phyloP scores from a whole-genome alignment of 768 basidiomycete genomes.

The Lentinus brumalis region DNA sequence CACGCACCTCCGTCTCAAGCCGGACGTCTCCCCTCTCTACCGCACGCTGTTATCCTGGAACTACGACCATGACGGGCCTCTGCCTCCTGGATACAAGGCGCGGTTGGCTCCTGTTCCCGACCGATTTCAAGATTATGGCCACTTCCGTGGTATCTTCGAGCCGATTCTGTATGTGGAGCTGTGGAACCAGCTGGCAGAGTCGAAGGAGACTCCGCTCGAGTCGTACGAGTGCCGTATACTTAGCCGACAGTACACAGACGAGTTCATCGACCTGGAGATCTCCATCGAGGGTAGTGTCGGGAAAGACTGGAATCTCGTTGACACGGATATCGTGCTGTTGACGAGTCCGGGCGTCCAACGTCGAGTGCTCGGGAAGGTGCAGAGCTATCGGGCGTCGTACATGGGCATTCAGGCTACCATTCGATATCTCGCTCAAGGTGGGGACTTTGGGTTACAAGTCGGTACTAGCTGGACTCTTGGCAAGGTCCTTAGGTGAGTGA shows the following conservation, averaged over 20 bases:
- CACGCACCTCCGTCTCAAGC: conserved; percentile 71
- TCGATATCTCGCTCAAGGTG: conserved; percentile 48
- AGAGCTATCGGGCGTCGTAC: conserved; percentile 43
- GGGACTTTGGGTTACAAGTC: conserved; percentile 64
- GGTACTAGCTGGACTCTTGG: conserved; percentile 71
- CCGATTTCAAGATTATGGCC: conserved; percentile 59
- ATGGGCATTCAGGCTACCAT: conserved; percentile 59
- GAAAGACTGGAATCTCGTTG: conserved; percentile 74
- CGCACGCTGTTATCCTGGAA: conserved; percentile 83
- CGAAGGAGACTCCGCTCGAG: conserved; percentile 66
- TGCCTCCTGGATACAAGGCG: conserved; percentile 55
- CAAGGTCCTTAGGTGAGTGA: conserved; percentile 79
- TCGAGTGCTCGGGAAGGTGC: conserved; percentile 72
- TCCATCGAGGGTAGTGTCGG: conserved; percentile 57
- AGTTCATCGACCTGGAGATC: conserved; percentile 82
- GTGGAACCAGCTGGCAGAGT: conserved; percentile 84
- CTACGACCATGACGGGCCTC: conserved; percentile 65
- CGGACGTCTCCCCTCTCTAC: conserved; percentile 80
- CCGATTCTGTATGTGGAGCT: conserved; percentile 87
- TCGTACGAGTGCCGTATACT: conserved; percentile 63
- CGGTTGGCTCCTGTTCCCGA: conserved; percentile 56
- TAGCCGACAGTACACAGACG: conserved; percentile 72
- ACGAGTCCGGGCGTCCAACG: conserved; percentile 55
- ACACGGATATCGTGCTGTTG: conserved; percentile 86
- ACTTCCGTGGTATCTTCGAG: conserved; percentile 78